Conservation (phyloP, 495 filamentous ascomycete genomes). For the Podospora appendiculata region DNA sequence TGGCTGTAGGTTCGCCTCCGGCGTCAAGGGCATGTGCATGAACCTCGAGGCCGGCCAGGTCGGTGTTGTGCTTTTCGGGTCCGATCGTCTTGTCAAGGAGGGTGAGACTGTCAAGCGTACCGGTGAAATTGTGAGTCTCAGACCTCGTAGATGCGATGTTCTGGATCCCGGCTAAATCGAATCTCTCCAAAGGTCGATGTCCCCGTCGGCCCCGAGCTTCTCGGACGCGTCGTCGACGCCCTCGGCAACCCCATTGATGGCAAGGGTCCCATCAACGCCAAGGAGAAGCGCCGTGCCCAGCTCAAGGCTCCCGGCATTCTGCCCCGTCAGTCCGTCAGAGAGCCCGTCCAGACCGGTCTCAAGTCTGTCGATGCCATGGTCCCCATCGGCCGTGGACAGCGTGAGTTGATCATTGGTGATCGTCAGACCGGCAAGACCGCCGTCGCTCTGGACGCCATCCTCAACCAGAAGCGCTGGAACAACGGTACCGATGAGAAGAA, state of each 20-base stretch:
- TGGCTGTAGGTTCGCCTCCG: conserved; percentile 83
- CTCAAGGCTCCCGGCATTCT: conserved; percentile 98
- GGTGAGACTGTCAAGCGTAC: conserved; percentile 99
- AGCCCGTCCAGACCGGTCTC: conserved; percentile 98
- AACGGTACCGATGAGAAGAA: conserved; percentile 74
- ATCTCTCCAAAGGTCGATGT: conserved; percentile 71
- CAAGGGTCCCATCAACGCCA: conserved; percentile 91
- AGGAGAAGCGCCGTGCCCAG: conserved; percentile 91
- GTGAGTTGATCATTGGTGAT: conserved; percentile 99
- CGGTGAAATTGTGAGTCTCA: conserved; percentile 83
- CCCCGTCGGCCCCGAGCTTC: conserved; percentile 83
- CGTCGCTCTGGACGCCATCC: conserved; percentile 94
- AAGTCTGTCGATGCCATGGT: conserved; percentile 99
- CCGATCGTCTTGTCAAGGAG: conserved; percentile 99
- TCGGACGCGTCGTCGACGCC: conserved; percentile 97
- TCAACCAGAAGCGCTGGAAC: conserved; percentile 99
- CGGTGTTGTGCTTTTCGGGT: conserved; percentile 99
- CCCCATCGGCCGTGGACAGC: conserved; percentile 98
- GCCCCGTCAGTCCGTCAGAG: conserved; percentile 90
- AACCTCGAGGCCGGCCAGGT: conserved; percentile 99
- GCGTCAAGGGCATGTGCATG: conserved; percentile 99
- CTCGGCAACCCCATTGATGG: conserved; percentile 98
- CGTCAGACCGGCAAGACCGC: conserved; percentile 99
- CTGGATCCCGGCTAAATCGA: conserved; percentile 3
- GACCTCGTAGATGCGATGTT: neutral